Evolutionary conservation across 306 rosid species (phyloP).

Genomic region (Medicago arabica): DNA sequence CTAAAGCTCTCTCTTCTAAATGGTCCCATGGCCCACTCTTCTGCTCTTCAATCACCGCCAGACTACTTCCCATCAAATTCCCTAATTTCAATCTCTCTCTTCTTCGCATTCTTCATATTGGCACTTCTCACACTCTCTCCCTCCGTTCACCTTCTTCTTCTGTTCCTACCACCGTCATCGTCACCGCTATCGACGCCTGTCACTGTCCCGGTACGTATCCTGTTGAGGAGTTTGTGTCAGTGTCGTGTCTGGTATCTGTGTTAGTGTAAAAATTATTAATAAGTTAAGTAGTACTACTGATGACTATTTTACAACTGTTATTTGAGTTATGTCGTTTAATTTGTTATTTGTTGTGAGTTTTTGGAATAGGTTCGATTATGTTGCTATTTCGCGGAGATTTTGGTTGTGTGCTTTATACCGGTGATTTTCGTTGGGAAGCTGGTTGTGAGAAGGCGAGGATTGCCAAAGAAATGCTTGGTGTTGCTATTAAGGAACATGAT

Average conservation of each 20-base stretch:
- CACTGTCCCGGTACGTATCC: conserved; percentile 66
- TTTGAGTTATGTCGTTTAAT: too few species aligned
- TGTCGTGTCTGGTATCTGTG: too few species aligned
- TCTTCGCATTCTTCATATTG: conserved; percentile 57
- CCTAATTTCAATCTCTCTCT: conserved; percentile 63
- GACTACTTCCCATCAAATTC: conserved; percentile 66
- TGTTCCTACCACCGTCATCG: conserved; percentile 38
- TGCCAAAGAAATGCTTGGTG: conserved; percentile 50
- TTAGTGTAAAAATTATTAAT: too few species aligned
- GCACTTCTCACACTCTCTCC: conserved; percentile 54
- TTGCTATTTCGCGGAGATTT: conserved; percentile 72
- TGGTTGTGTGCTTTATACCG: conserved; percentile 67
- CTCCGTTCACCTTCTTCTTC: conserved; percentile 55
- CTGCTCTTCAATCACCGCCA: conserved; percentile 75
- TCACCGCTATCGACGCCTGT: conserved; percentile 70
- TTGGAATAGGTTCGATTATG: conserved; percentile 63
- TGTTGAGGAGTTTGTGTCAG: too few species aligned
- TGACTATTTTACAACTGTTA: too few species aligned
- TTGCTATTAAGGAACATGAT: conserved; percentile 47
- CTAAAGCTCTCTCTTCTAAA: conserved; percentile 61
- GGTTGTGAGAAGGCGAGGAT: conserved; percentile 48
- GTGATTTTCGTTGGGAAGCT: conserved; percentile 79
- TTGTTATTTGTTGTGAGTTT: background rate
- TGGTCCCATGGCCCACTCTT: conserved; percentile 70
- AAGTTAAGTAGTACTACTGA: too few species aligned